Conservation (phyloP, 345 rosid genomes). For the Hibiscus tridactylites region DNA sequence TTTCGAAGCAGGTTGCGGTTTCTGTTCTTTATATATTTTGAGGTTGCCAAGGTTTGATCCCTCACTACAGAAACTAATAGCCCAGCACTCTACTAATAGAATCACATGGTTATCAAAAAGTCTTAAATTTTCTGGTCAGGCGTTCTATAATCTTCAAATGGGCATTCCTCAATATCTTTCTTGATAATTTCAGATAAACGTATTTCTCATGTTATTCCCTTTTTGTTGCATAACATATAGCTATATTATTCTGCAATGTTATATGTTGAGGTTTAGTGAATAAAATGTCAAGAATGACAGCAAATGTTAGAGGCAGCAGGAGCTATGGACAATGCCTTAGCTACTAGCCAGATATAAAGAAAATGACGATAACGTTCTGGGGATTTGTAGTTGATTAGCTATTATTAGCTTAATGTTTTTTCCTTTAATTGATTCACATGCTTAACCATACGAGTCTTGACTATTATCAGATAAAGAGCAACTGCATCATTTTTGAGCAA, state of each 20-base stretch:
- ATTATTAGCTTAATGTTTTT: conserved; percentile 28
- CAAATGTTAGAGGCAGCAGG: neutral
- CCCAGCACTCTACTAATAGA: neutral
- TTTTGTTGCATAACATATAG: conserved; percentile 9
- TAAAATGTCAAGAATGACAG: neutral
- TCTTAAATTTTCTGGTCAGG: neutral
- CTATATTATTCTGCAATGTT: neutral
- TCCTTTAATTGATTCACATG: conserved; percentile 81
- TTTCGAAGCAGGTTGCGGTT: too few species aligned
- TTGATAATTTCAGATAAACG: neutral
- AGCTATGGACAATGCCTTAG: neutral
- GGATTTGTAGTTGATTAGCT: neutral
- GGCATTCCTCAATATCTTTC: neutral
- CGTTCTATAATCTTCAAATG: neutral
- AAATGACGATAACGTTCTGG: neutral
- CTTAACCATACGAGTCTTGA: conserved; percentile 17
- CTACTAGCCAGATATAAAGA: neutral
- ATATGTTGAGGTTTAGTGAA: neutral
- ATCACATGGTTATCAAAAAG: neutral
- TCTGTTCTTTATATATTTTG: neutral
- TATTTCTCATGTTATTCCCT: neutral
- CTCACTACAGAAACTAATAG: neutral
- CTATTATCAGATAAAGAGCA: too few species aligned
- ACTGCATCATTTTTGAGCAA: too few species aligned
- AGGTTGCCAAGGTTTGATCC: neutral